Conservation (phyloP, 2,329 filamentous ascomycete species). For the Bipolaris oryzae region DNA sequence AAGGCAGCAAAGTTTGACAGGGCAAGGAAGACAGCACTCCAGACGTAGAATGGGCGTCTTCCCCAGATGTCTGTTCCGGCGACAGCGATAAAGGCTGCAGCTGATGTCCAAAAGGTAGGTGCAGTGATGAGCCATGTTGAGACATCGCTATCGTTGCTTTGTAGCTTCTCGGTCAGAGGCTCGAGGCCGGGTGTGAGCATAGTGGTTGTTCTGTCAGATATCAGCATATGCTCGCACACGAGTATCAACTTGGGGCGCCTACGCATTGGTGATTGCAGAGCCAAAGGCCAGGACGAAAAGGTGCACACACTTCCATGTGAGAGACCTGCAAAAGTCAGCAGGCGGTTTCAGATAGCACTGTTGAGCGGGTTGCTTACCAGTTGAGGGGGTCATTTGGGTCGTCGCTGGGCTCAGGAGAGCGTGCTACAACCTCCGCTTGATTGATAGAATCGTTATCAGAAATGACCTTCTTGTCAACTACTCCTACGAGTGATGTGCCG, state of each 20-base stretch:
- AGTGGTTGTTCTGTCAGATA: conserved; percentile 8
- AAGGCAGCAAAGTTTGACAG: conserved; percentile 13
- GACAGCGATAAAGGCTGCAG: conserved; percentile 18
- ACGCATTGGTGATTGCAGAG: conserved; percentile 22
- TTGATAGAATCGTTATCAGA: conserved; percentile 13
- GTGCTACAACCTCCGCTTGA: conserved; percentile 3
- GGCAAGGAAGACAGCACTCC: conserved; percentile 17
- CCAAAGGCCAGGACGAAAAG: conserved; percentile 19
- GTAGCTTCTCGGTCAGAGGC: conserved; percentile 11
- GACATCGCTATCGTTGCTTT: conserved; percentile 18
- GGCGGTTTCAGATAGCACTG: neutral
- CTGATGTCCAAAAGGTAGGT: conserved; percentile 22
- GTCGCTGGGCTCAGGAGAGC: conserved; percentile 10
- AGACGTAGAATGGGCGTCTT: conserved; percentile 16
- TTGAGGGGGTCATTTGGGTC: conserved; percentile 21
- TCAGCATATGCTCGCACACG: neutral
- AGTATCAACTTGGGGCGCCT: neutral
- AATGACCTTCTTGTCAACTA: conserved; percentile 7
- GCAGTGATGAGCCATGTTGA: conserved; percentile 20
- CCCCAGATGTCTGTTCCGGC: conserved; percentile 20
- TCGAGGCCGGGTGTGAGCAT: conserved; percentile 22
- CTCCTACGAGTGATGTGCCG: conserved; percentile 14
- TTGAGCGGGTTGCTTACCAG: neutral
- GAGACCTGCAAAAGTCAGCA: conserved; percentile 1
- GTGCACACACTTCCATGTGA: conserved; percentile 16